Evolutionary conservation across 1,139 yeast species (phyloP).

Genomic region (Pichia sp.): DNA sequence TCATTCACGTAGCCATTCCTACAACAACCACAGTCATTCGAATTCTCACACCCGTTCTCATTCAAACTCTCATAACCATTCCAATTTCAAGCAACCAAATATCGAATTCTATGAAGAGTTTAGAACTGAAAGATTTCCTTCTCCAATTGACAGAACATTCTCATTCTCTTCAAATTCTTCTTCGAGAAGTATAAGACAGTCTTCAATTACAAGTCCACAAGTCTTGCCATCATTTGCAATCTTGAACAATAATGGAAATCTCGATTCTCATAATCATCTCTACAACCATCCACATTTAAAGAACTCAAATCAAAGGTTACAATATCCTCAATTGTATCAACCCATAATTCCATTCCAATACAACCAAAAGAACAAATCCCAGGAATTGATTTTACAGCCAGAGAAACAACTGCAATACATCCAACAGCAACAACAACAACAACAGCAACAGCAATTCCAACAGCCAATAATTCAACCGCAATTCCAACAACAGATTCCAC

Average conservation of each 20-base stretch:
- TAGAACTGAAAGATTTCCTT: neutral
- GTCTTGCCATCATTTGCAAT: slow-evolving; percentile 4
- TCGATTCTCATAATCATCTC: slow-evolving; percentile 1
- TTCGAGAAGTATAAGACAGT: slow-evolving; percentile 6
- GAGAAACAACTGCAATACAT: neutral
- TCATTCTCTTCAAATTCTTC: slow-evolving; percentile 9
- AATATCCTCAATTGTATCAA: slow-evolving; percentile 8
- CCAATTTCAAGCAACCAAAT: neutral
- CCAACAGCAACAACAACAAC: neutral
- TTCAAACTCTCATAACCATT: neutral
- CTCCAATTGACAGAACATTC: slow-evolving; percentile 2
- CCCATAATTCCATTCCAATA: slow-evolving; percentile 11
- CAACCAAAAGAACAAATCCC: slow-evolving; percentile 10
- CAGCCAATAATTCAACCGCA: slow-evolving; percentile 3
- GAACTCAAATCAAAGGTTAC: slow-evolving; percentile 3
- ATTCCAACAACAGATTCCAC: neutral
- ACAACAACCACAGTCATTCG: too few relatives aligned
- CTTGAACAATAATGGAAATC: neutral
- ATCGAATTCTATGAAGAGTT: neutral
- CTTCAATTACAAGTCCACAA: slow-evolving; percentile 2
- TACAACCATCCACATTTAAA: neutral
- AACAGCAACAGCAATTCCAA: neutral
- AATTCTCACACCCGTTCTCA: too few relatives aligned
- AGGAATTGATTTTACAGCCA: slow-evolving; percentile 8
- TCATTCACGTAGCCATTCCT: too few relatives aligned